Conservation (phyloP, 306 rosid genomes). For the Cicer arietinum region DNA sequence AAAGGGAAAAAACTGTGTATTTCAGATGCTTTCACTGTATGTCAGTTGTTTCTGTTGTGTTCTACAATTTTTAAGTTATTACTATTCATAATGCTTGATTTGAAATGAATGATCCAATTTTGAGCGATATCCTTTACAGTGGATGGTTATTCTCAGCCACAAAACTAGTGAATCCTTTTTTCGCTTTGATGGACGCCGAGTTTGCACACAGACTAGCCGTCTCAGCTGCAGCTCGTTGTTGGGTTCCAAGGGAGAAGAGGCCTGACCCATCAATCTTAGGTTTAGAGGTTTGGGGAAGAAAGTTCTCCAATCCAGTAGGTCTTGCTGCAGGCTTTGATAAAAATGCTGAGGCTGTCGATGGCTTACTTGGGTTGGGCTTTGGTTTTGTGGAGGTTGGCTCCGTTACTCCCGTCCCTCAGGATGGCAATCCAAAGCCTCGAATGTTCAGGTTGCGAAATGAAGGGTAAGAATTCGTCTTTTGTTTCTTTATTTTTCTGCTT, state of each 20-base stretch:
- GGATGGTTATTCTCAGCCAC: slow-evolving; percentile 97
- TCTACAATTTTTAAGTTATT: slow-evolving; percentile 23
- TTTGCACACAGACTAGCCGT: slow-evolving; percentile 82
- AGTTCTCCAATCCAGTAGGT: slow-evolving; percentile 91
- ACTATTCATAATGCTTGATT: slow-evolving; percentile 16
- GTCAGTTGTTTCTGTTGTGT: slow-evolving; percentile 24
- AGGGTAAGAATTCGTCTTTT: slow-evolving; percentile 61
- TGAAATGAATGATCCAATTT: slow-evolving; percentile 43
- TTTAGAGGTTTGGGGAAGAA: slow-evolving; percentile 97
- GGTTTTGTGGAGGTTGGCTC: slow-evolving; percentile 99
- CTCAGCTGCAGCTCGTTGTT: slow-evolving; percentile 93
- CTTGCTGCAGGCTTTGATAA: slow-evolving; percentile 99
- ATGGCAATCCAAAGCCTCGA: slow-evolving; percentile 95
- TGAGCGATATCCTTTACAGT: slow-evolving; percentile 59
- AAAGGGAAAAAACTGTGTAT: background rate
- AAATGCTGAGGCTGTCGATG: slow-evolving; percentile 93
- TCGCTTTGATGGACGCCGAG: slow-evolving; percentile 92
- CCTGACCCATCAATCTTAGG: slow-evolving; percentile 71
- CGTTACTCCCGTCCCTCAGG: slow-evolving; percentile 95
- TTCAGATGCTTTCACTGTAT: background rate
- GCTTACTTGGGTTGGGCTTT: slow-evolving; percentile 88
- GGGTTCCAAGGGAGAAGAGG: slow-evolving; percentile 99
- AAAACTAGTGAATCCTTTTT: slow-evolving; percentile 88
- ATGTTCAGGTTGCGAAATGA: slow-evolving; percentile 76
- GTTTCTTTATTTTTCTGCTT: slow-evolving; percentile 38